phyloP scores from a whole-genome alignment of 331 rosid genomes.

The Cydonia oblonga region DNA sequence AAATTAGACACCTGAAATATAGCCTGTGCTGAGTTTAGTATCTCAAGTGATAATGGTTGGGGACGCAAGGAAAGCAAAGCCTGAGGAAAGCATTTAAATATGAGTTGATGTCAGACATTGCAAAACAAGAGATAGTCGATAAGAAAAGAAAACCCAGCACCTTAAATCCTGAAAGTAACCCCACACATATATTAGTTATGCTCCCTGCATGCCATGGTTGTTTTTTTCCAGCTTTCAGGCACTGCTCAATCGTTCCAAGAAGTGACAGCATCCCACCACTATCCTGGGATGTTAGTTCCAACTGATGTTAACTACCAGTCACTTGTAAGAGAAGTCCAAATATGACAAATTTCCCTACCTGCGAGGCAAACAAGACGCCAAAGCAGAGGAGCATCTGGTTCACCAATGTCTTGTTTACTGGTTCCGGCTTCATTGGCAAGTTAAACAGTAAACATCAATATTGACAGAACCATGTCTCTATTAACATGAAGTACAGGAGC shows the following conservation, averaged over 20 bases:
- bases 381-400: constrained; percentile 94
- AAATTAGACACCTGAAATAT: constrained; percentile 63
- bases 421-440: constrained; percentile 78
- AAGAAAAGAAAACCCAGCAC: constrained; percentile 28
- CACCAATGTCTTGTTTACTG: constrained; percentile 88
- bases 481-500: background rate
- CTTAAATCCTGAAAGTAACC: constrained; percentile 90
- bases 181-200: constrained; percentile 86
- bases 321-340: constrained; percentile 11
- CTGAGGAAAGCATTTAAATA: constrained; percentile 33
- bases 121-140: background rate
- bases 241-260: constrained; percentile 78
- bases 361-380: constrained; percentile 85
- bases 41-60: constrained; percentile 61
- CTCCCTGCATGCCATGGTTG: constrained; percentile 78
- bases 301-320: constrained; percentile 21
- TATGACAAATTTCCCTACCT: constrained; percentile 39
- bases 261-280: constrained; percentile 73
- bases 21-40: constrained; percentile 69
- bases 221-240: constrained; percentile 87
- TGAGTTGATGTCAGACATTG: background rate
- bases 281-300: constrained; percentile 46
- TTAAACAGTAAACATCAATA: constrained; percentile 5
- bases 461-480: background rate
- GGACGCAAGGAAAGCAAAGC: constrained; percentile 59